phyloP scores from a whole-genome alignment of 208 protist species.

The Herpetomonas samuelpessoai region DNA sequence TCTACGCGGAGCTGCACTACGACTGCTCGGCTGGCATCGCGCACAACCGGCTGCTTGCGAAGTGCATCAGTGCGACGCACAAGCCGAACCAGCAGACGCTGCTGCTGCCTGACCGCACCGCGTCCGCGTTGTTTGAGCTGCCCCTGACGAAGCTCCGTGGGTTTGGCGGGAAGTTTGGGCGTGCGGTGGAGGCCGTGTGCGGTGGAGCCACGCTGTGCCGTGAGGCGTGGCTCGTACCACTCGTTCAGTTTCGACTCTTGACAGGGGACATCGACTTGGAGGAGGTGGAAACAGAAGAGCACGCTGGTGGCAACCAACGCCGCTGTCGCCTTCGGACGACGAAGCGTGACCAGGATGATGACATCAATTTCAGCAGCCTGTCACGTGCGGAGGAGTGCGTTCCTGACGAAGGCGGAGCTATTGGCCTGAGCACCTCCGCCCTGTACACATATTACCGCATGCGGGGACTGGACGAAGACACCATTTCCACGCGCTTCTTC shows the following conservation, averaged over 20 bases:
- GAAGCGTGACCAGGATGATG: background rate
- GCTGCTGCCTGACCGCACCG: slow-evolving; percentile 53
- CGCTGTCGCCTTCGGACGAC: no score
- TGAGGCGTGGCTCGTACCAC: slow-evolving; percentile 53
- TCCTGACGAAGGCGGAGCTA: background rate
- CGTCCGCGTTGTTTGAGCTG: slow-evolving; percentile 54
- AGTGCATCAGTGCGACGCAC: slow-evolving; percentile 72
- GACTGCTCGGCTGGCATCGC: slow-evolving; percentile 86
- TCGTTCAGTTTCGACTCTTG: slow-evolving; percentile 15
- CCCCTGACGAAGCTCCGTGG: slow-evolving; percentile 54
- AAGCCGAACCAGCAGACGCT: slow-evolving; percentile 88
- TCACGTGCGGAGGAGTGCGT: no score
- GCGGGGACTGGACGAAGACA: slow-evolving; percentile 39
- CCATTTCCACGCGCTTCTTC: slow-evolving; percentile 32
- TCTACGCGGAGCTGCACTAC: slow-evolving; percentile 63
- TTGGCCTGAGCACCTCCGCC: background rate
- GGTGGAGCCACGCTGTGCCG: slow-evolving; percentile 33
- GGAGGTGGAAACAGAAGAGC: background rate
- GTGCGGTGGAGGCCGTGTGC: slow-evolving; percentile 33
- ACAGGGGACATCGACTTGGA: background rate
- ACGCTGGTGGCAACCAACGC: no score
- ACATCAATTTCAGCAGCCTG: no score
- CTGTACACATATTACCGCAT: slow-evolving; percentile 41
- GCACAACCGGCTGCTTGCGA: slow-evolving; percentile 81
- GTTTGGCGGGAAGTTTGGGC: slow-evolving; percentile 82